These are phyloP conservation scores for Extremus antarcticus DNA, from an alignment of 495 filamentous ascomycete genomes.

Conservation along the genomic window DNA sequence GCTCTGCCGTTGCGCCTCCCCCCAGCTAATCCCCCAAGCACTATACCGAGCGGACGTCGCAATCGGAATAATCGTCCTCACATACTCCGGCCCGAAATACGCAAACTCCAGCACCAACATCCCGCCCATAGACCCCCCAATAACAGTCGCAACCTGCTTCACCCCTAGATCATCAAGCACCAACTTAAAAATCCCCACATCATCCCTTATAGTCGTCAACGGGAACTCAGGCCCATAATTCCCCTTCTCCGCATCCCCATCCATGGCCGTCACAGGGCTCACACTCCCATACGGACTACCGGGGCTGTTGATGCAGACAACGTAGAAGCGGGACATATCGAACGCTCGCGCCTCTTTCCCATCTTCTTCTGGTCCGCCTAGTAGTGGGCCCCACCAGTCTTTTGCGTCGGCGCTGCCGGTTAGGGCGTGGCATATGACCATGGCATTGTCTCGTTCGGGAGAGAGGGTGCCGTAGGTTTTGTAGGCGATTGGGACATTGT, in stretches of 20 bases:
- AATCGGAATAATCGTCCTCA: conserved; percentile 82
- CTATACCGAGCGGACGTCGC: conserved; percentile 91
- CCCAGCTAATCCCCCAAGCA: conserved; percentile 99
- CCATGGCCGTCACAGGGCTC: conserved; percentile 82
- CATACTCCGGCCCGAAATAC: conserved; percentile 90
- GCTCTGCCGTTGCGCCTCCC: conserved; percentile 92
- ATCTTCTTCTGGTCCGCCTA: conserved; percentile 52
- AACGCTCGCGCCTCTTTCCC: conserved; percentile 61
- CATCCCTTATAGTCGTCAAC: conserved; percentile 85
- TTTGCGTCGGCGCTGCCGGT: conserved; percentile 92
- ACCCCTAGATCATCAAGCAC: conserved; percentile 85
- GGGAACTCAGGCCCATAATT: conserved; percentile 94
- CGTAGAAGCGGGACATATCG: conserved; percentile 82
- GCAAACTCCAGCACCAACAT: conserved; percentile 97
- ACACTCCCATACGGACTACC: conserved; percentile 95
- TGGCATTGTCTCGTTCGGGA: conserved; percentile 68
- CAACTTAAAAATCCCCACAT: conserved; percentile 87
- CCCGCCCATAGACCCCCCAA: conserved; percentile 97
- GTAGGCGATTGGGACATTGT: conserved; percentile 88
- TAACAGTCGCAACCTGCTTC: conserved; percentile 71
- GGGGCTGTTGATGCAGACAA: conserved; percentile 91
- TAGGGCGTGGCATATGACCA: conserved; percentile 95
- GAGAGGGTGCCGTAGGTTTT: conserved; percentile 73
- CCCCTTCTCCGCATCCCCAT: conserved; percentile 61
- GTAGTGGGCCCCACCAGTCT: conserved; percentile 96